Conservation (phyloP, 2,329 filamentous ascomycete genomes). For the Clonostachys rhizophaga region DNA sequence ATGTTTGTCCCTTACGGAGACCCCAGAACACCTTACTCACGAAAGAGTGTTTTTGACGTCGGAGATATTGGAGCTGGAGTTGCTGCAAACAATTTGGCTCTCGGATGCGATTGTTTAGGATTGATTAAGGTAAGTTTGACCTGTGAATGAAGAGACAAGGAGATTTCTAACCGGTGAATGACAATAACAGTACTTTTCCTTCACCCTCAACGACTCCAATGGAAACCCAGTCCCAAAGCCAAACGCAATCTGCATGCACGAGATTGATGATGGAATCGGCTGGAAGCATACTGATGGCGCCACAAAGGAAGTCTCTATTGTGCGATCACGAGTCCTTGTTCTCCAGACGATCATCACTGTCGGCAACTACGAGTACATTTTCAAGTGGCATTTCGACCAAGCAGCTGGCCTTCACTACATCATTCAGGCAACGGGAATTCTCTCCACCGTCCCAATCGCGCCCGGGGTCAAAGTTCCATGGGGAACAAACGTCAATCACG, state of each 20-base stretch:
- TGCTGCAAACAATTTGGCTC: slow-evolving; percentile 59
- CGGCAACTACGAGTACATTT: slow-evolving; percentile 56
- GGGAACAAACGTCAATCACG: slow-evolving; percentile 56
- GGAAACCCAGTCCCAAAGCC: slow-evolving; percentile 29
- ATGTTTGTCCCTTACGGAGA: slow-evolving; percentile 67
- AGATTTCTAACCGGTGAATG: slow-evolving; percentile 1
- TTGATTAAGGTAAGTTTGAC: slow-evolving; percentile 37
- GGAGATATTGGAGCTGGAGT: slow-evolving; percentile 62
- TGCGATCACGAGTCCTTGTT: slow-evolving; percentile 49
- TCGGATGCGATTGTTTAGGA: slow-evolving; percentile 67
- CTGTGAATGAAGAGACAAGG: slow-evolving; percentile 3
- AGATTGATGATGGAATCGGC: slow-evolving; percentile 42
- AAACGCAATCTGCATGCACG: slow-evolving; percentile 34
- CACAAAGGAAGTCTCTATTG: slow-evolving; percentile 49
- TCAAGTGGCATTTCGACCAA: slow-evolving; percentile 43
- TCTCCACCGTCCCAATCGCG: slow-evolving; percentile 37
- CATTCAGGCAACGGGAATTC: slow-evolving; percentile 34
- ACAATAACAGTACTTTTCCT: slow-evolving; percentile 22
- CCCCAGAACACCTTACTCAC: slow-evolving; percentile 55
- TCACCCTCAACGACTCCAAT: slow-evolving; percentile 17
- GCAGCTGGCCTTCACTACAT: slow-evolving; percentile 32
- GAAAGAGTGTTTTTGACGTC: slow-evolving; percentile 68
- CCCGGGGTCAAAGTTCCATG: slow-evolving; percentile 50
- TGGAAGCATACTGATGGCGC: slow-evolving; percentile 60
- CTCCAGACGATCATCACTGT: slow-evolving; percentile 59